Base-by-base conservation (phyloP, 2,329 filamentous ascomycete genomes). In the Fusarium sp. region DNA sequence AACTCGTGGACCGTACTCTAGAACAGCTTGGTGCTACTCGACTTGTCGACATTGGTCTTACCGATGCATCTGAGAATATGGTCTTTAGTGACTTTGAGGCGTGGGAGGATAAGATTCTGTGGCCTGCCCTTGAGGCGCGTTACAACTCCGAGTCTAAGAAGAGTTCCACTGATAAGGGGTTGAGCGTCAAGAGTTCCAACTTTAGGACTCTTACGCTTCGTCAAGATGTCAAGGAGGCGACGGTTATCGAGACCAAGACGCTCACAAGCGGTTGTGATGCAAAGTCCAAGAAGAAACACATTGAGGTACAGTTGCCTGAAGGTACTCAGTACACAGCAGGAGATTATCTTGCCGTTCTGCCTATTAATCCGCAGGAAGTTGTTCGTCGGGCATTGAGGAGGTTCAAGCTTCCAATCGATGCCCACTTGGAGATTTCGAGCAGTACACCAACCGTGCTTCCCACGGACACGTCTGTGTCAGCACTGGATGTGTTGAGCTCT, bases 81-180 rank as follows among this genome's bases (percentile, higher is more conserved):
- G 90, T 92, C 82, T 92, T 93, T 72, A 87, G 87, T 62, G 89
- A 90, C 64, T 86, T 93, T 72, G 91, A 93, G 73, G 82, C 83
- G 9, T 94, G 92, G 92, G 87, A 91, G 69, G 91, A 93, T 71
- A 84, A 86, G 3, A 78, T 82, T 3, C 75, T 71, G 6, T 58
- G 55, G 55, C 55, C 55, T 27, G 55, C 33, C 9, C 55, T 58
- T 4, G 55, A 58, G 22, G 33, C 55, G 6, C 55, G 35, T 4
- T 58, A 58, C 35, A 58, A 40, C 6, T 4, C 33, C 4, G 33
- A 58, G 17, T 14, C 22, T 4, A 20, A 40, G 4, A 38, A 29
- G 24, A n/a, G 5, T 38, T 58, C 35, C 4, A 12, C 16, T 9
- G 35, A 29, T 1, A 38, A 40, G 22, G 55, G 55, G 3, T 9